A percentile compares a stretch with the other conserved stretches of the same genome.
phyloP scores from a whole-genome alignment of 106 monocot species.

The Dendrobium officinale region DNA sequence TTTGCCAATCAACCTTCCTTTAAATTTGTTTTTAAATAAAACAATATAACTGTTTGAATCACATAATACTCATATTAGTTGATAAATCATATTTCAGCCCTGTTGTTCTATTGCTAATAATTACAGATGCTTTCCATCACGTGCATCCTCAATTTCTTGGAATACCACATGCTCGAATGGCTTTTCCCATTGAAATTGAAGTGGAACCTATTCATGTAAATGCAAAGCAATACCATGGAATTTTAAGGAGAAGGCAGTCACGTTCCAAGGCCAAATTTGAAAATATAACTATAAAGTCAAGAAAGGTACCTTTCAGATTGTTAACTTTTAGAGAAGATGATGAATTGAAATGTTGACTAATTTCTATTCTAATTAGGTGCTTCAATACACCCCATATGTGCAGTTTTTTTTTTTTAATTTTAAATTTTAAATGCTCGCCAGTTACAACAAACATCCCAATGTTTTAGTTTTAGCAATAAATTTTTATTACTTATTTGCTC shows the following conservation, averaged over 20 bases:
- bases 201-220: constrained; percentile 63
- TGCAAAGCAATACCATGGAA: constrained; percentile 60
- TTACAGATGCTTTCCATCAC: constrained; percentile 9
- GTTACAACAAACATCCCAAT: not conserved
- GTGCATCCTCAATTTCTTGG: constrained; percentile 40
- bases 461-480: too few relatives aligned
- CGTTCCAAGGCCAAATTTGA: constrained; percentile 56
- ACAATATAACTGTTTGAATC: not conserved
- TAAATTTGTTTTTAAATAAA: not conserved
- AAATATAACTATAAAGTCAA: constrained; percentile 37
- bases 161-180: constrained; percentile 38
- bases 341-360: not conserved
- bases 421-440: not conserved
- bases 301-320: constrained; percentile 23
- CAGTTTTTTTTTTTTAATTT: not conserved
- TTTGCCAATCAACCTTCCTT: not conserved
- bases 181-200: constrained; percentile 43
- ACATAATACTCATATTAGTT: not conserved
- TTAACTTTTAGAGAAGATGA: too few relatives aligned
- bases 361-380: not conserved
- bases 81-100: not conserved
- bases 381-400: not conserved
- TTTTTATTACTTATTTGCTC: too few relatives aligned
- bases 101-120: constrained; percentile 1
- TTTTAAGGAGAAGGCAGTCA: constrained; percentile 56